Percentiles rank a stretch among this genome's conserved stretches.
These are phyloP conservation scores for Neurospora sp. DNA, from an alignment of 495 filamentous ascomycete genomes.

Conservation along the genomic window DNA sequence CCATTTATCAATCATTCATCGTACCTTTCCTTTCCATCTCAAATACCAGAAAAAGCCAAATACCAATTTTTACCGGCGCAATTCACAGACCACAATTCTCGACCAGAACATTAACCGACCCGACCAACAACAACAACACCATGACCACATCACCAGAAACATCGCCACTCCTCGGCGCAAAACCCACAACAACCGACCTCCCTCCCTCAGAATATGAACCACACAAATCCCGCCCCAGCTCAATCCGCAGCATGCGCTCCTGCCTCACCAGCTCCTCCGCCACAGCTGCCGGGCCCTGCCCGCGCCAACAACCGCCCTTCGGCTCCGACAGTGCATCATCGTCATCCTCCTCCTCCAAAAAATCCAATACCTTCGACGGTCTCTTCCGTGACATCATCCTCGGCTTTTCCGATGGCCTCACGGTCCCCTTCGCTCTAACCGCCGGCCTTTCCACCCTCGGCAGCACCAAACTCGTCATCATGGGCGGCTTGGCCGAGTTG, in stretches of 20 bases:
- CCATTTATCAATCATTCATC: background rate
- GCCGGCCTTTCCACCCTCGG: conserved; percentile 43
- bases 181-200: background rate
- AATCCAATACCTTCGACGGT: background rate
- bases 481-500: conserved; percentile 53
- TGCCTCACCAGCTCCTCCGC: background rate
- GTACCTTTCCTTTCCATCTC: background rate
- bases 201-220: background rate
- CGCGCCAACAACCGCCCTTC: background rate
- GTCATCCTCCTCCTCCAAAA: background rate
- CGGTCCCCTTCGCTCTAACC: conserved; percentile 47
- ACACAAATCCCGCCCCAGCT: background rate
- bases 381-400: conserved; percentile 36
- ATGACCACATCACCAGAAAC: background rate
- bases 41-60: background rate
- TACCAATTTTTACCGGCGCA: background rate
- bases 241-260: background rate
- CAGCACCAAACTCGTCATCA: conserved; percentile 44
- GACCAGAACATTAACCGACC: background rate
- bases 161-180: background rate
- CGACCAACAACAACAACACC: background rate
- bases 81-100: background rate
- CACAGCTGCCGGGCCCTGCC: background rate
- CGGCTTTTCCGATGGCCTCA: conserved; percentile 45
- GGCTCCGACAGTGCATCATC: background rate